These are phyloP conservation scores for Phycomyces blakesleeanus DNA, from an alignment of 192 early-diverging fungal genomes.

Conservation along the genomic window DNA sequence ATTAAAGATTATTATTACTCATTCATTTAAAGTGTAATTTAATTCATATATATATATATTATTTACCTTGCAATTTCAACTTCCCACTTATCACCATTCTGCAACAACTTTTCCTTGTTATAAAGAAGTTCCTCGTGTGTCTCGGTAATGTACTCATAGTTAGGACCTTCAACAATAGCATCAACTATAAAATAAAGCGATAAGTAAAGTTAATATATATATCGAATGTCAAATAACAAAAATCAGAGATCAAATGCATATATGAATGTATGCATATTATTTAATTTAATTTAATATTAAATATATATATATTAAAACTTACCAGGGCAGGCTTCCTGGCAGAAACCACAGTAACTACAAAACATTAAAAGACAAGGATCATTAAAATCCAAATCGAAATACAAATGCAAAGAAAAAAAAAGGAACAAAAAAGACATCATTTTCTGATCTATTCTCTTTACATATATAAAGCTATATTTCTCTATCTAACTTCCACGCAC, in stretches of 20 bases:
- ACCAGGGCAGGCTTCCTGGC: constrained; percentile 61
- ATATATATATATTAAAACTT: not conserved
- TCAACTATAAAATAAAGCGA: constrained; percentile 62
- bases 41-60: no score
- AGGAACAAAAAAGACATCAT: no score
- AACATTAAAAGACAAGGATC: constrained; percentile 2
- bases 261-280: no score
- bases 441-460: no score
- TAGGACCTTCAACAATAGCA: constrained; percentile 96
- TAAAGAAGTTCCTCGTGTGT: constrained; percentile 96
- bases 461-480: no score
- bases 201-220: no score
- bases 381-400: not conserved
- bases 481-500: no score
- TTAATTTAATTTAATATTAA: not conserved
- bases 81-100: constrained; percentile 99
- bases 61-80: constrained; percentile 81
- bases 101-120: constrained; percentile 96
- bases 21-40: no score
- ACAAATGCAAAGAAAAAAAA: no score
- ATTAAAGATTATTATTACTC: no score
- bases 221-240: no score
- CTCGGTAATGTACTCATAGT: constrained; percentile 96
- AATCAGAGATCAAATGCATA: no score
- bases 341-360: constrained; percentile 92